Percentiles rank a stretch among this genome's conserved stretches.
Conservation (phyloP, 163 green algal genomes). For the Chlorella variabilis region DNA sequence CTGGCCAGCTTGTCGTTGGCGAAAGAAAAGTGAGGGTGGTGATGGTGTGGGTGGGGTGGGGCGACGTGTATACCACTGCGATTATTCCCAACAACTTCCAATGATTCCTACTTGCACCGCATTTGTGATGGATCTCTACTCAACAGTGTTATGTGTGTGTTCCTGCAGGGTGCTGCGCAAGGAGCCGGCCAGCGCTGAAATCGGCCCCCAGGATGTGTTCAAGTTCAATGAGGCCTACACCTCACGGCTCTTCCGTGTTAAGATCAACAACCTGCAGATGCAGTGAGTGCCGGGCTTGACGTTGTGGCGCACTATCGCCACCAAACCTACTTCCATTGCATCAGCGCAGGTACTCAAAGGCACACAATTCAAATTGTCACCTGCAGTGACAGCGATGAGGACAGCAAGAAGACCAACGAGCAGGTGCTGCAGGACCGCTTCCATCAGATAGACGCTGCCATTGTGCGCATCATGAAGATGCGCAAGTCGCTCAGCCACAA, state of each 20-base stretch:
- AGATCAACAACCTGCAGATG: constrained; percentile 97
- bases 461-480: constrained; percentile 99
- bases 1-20: constrained; percentile 92
- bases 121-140: neutral
- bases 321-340: too few species aligned
- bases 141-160: neutral
- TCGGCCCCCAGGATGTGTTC: constrained; percentile 88
- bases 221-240: constrained; percentile 89
- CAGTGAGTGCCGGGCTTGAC: constrained; percentile 8
- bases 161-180: constrained; percentile 75
- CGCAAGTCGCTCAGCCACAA: constrained; percentile 84
- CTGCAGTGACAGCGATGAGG: constrained; percentile 93
- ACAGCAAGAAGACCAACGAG: constrained; percentile 95
- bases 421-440: constrained; percentile 93
- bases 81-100: too few species aligned
- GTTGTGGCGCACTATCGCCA: too few species aligned
- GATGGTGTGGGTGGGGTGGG: too few species aligned
- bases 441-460: constrained; percentile 96
- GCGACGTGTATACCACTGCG: too few species aligned
- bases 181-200: constrained; percentile 86
- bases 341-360: too few species aligned
- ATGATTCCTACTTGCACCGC: neutral
- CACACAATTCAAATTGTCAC: too few species aligned
- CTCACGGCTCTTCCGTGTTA: constrained; percentile 88
- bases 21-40: constrained; percentile 50